phyloP scores from a whole-genome alignment of 495 filamentous ascomycete species.

The Penicillium roqueforti region DNA sequence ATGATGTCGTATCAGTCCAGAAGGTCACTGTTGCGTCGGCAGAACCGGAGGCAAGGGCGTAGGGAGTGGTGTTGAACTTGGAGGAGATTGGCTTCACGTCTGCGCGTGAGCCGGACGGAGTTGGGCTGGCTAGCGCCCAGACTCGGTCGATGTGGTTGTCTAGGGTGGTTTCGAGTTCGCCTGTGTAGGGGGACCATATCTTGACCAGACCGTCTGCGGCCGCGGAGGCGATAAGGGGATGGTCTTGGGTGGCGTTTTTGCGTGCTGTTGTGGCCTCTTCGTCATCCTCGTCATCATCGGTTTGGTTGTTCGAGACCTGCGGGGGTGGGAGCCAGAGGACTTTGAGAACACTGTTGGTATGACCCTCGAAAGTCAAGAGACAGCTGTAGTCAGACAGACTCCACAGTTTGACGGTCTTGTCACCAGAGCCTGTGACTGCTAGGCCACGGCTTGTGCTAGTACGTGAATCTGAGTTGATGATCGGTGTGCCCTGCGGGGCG shows the following conservation, averaged over 20 bases:
- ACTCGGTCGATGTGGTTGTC: slow-evolving; percentile 96
- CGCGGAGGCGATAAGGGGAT: slow-evolving; percentile 71
- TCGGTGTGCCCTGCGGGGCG: slow-evolving; percentile 70
- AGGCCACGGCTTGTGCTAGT: slow-evolving; percentile 62
- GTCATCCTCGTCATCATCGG: slow-evolving; percentile 36
- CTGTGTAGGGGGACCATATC: slow-evolving; percentile 76
- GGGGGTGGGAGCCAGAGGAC: slow-evolving; percentile 80
- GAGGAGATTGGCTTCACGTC: slow-evolving; percentile 32
- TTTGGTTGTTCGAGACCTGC: slow-evolving; percentile 30
- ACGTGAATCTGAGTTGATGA: slow-evolving; percentile 63
- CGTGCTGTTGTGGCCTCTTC: slow-evolving; percentile 22
- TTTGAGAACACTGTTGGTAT: slow-evolving; percentile 92
- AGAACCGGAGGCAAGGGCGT: slow-evolving; percentile 80
- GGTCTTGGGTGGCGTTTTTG: slow-evolving; percentile 29
- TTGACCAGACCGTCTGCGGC: slow-evolving; percentile 97
- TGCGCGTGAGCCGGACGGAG: slow-evolving; percentile 43
- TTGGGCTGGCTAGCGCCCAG: slow-evolving; percentile 75
- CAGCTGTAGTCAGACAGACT: slow-evolving; percentile 89
- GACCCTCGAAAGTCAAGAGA: slow-evolving; percentile 89
- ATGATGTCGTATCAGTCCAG: slow-evolving; percentile 88
- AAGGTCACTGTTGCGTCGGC: slow-evolving; percentile 88
- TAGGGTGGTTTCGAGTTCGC: slow-evolving; percentile 81
- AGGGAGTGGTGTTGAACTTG: slow-evolving; percentile 34
- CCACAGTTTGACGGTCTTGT: slow-evolving; percentile 97
- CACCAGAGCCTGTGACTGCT: slow-evolving; percentile 82